Evolutionary conservation across 768 basidiomycete species (phyloP).

Genomic region (Rubroboletus satanas): DNA sequence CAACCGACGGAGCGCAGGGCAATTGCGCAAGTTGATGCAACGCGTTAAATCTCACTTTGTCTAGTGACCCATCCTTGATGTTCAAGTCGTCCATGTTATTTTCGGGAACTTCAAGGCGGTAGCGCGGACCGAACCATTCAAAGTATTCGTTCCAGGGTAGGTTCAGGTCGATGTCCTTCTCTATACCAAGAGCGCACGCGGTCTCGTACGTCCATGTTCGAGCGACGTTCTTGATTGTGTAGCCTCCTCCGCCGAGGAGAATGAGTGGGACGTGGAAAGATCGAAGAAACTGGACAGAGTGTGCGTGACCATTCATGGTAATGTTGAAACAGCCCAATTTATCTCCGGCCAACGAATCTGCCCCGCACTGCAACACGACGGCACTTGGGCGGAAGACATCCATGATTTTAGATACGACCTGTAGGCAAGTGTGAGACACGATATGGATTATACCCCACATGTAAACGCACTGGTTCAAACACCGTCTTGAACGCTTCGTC

Average conservation of each 20-base stretch:
- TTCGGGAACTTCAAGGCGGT: conserved; percentile 82
- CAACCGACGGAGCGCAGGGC: conserved; percentile 77
- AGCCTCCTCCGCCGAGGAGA: conserved; percentile 92
- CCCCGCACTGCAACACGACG: conserved; percentile 91
- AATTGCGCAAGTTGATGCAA: conserved; percentile 56
- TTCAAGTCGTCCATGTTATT: conserved; percentile 98
- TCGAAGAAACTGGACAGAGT: conserved; percentile 84
- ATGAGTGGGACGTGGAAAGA: conserved; percentile 82
- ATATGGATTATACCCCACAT: background rate
- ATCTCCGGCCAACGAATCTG: conserved; percentile 93
- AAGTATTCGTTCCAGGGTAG: conserved; percentile 88
- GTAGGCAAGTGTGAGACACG: background rate
- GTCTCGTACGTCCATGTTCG: conserved; percentile 97
- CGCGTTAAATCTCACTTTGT: conserved; percentile 67
- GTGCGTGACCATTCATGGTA: conserved; percentile 92
- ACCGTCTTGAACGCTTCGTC: conserved; percentile 84
- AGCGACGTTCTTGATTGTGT: conserved; percentile 95
- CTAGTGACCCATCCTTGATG: conserved; percentile 71
- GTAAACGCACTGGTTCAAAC: conserved; percentile 81
- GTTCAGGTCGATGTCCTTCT: conserved; percentile 71
- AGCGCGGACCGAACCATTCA: conserved; percentile 97
- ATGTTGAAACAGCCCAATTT: conserved; percentile 96
- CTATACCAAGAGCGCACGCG: conserved; percentile 86
- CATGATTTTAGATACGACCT: conserved; percentile 83
- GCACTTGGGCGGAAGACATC: conserved; percentile 86